Evolutionary conservation across 345 rosid genomes (phyloP), one percentile per base, ranked within the genome.

Genomic region (Populus nigra): DNA sequence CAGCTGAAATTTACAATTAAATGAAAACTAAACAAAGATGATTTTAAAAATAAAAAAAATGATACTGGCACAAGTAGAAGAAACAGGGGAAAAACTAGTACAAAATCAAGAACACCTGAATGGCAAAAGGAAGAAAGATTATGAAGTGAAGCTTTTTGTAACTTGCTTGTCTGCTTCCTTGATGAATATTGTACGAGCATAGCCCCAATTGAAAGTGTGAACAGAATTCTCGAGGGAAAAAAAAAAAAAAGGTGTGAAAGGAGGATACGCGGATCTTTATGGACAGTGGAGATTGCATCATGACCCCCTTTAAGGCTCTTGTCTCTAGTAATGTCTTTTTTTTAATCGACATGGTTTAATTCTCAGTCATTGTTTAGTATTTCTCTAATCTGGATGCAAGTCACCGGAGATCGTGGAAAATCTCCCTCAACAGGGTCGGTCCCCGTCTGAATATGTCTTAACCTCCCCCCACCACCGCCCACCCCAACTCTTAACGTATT

Each of bases 211-310:
- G 35, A 27, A 35, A 70, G 68, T 47, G 39, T 49, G 69, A 79
- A 77, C 79, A 41, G 45, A 41, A 41, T 41, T 41, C 45, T 1
- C 0, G 45, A 41, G 45, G 0, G 43, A 29, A 3, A 0, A 33
- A 33, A 33, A 33, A 33, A 29, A 33, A 33, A 33, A 27, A 35
- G 61, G 68, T 45, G 39, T 49, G 66, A 79, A 77, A 79, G 83
- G 88, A 73, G 83, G 88, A 86, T 86, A 84, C 70, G 88, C 71
- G 71, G 66, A 82, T 84, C 85, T 82, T 68, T 23, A 16, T 79
- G 84, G 84, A 80, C 85, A 83, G 84, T 73, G 65, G 77, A 72
- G 83, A 81, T 79, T 66, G 74, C 71, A 61, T 74, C 62, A 69
- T 27, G 50, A 12, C 38, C 23, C 17, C 27, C n/a, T 17, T 22